Conservation (phyloP, 768 basidiomycete species). For the Tulasnella sp. region DNA sequence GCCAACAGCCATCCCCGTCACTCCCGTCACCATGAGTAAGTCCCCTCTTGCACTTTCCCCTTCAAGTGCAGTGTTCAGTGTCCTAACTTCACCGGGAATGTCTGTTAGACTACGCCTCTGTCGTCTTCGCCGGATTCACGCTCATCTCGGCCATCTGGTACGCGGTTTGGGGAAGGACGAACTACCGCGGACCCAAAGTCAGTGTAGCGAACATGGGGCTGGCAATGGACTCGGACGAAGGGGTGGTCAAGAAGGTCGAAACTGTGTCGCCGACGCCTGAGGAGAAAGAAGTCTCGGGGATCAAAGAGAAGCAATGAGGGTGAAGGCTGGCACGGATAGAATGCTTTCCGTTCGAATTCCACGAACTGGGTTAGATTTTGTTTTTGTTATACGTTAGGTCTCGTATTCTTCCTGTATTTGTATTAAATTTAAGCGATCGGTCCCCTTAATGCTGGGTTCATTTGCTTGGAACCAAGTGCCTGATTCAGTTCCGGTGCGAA, state of each 20-base stretch:
- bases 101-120: slow-evolving; percentile 48
- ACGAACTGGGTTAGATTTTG: too few species aligned
- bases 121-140: slow-evolving; percentile 54
- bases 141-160: slow-evolving; percentile 52
- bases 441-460: background rate
- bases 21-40: slow-evolving; percentile 38
- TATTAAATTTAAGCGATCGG: background rate
- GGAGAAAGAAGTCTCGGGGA: background rate
- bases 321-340: background rate
- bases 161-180: slow-evolving; percentile 5
- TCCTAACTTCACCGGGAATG: background rate
- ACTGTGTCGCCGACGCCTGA: background rate
- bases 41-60: slow-evolving; percentile 1
- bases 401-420: too few species aligned
- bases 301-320: background rate
- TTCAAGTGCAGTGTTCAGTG: background rate
- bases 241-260: background rate
- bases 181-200: slow-evolving; percentile 9
- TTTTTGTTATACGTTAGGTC: too few species aligned
- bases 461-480: too few species aligned
- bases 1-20: slow-evolving; percentile 51
- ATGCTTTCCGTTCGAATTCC: too few species aligned
- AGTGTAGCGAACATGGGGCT: slow-evolving; percentile 3
- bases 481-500: too few species aligned
- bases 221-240: slow-evolving; percentile 1